These are phyloP conservation scores for Rhizoctonia solani DNA, from an alignment of 1,284 basidiomycete species.

Conservation along the genomic window DNA sequence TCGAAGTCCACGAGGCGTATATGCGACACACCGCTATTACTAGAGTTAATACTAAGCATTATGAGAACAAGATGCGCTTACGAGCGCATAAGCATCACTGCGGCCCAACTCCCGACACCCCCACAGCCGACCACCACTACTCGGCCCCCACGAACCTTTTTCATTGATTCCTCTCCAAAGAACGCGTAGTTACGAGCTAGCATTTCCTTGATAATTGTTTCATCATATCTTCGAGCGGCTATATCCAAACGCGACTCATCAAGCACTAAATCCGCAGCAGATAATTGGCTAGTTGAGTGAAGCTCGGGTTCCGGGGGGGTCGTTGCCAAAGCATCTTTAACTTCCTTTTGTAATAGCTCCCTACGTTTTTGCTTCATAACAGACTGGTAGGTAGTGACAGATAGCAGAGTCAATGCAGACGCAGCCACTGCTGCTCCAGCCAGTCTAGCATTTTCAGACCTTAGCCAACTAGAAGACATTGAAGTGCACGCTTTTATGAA, in stretches of 20 bases:
- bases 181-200: slow-evolving; percentile 94
- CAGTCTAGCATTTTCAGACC: slow-evolving; percentile 49
- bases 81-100: slow-evolving; percentile 91
- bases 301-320: slow-evolving; percentile 7
- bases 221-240: slow-evolving; percentile 56
- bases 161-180: slow-evolving; percentile 90
- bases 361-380: slow-evolving; percentile 56
- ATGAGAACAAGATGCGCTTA: slow-evolving; percentile 47
- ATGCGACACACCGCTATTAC: slow-evolving; percentile 65
- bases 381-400: slow-evolving; percentile 60
- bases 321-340: slow-evolving; percentile 42
- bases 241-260: neutral
- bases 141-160: slow-evolving; percentile 69
- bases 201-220: slow-evolving; percentile 80
- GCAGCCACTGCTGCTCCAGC: slow-evolving; percentile 64
- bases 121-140: slow-evolving; percentile 95
- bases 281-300: neutral
- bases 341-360: slow-evolving; percentile 59
- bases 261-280: neutral
- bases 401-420: slow-evolving; percentile 60
- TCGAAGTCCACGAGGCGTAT: slow-evolving; percentile 87
- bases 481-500: too few species aligned
- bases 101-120: slow-evolving; percentile 95
- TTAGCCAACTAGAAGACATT: slow-evolving; percentile 19
- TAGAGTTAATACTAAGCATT: neutral